Base-by-base conservation (phyloP, 495 filamentous ascomycete genomes). In the Aspergillus leporis region DNA sequence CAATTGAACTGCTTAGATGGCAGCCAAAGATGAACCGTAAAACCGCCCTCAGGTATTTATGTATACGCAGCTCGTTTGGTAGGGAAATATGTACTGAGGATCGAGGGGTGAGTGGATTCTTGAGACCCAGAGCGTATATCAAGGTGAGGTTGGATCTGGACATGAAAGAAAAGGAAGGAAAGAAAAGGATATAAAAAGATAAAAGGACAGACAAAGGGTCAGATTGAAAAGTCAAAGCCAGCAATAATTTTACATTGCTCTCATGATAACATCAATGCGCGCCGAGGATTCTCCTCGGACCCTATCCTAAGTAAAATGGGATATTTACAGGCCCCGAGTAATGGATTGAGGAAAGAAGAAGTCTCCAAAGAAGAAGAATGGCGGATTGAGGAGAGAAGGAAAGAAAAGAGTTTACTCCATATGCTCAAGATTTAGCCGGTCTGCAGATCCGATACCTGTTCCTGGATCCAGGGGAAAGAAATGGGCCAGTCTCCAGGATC, bases 371-470 rank as follows among this genome's bases (percentile, higher is more conserved):
- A 43, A 43, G 28, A 53, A 34, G 5, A 36, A 30, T 25, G 3
- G 21, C 38, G 8, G 41, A 19, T 12, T 18, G 49, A 40, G 32
- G 18, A 23, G 12, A 31, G 19, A 9, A 53, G 19, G 38, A 18
- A 34, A 56, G 46, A 50, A 53, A 40, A 53, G 40, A 46, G 25
- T 59, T 51, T 43, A 59, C 40, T 34, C 50, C 5, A 36, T n/a
- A 55, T 55, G 28, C 48, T 38, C 55, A 47, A 58, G 51, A 40
- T 36, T 38, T 53, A 51, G 55, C n/a, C 48, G 34, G 51, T 59
- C 57, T 52, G 62, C 56, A 65, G 62, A 65, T 65, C 62, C 40
- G 23, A 61, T 51, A 50, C 38, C 56, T 51, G 58, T 53, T 55
- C 49, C 43, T 55, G 54, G 36, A 53, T 60, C 51, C 55, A 58